Conservation (phyloP, 2,329 filamentous ascomycete genomes). For the Colletotrichum tanaceti region DNA sequence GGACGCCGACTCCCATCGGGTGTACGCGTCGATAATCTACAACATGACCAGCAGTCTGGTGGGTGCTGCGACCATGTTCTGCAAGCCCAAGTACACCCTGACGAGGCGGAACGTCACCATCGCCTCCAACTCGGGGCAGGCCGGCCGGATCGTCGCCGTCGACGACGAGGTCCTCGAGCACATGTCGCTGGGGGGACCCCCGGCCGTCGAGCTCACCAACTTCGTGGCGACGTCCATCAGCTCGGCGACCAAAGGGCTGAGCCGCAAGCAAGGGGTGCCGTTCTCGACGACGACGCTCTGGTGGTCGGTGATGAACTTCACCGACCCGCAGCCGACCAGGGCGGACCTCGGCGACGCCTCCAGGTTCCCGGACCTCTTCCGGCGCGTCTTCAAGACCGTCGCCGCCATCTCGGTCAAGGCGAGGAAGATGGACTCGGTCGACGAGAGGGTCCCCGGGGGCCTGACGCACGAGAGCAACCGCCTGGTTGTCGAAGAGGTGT, state of each 20-base stretch:
- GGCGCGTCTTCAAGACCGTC: background rate
- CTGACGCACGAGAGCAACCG: background rate
- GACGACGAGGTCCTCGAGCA: background rate
- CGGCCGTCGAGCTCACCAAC: background rate
- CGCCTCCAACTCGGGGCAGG: background rate
- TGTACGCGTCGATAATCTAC: background rate
- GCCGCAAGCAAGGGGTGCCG: background rate
- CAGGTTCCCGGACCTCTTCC: background rate
- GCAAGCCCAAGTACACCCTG: background rate
- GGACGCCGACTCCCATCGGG: background rate
- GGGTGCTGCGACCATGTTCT: background rate
- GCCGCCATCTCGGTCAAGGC: background rate
- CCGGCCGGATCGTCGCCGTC: background rate
- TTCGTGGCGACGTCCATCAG: background rate
- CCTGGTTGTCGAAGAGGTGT: background rate
- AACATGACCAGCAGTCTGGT: background rate
- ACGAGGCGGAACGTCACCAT: background rate
- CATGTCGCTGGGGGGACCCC: background rate
- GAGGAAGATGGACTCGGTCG: background rate
- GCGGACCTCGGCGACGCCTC: background rate
- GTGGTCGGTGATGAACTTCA: conserved; percentile 11
- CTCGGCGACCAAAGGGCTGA: background rate
- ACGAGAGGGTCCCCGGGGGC: background rate
- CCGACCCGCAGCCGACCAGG: background rate
- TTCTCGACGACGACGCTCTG: background rate